phyloP scores from a whole-genome alignment of 2,329 filamentous ascomycete genomes.

The Penicillium sp. region DNA sequence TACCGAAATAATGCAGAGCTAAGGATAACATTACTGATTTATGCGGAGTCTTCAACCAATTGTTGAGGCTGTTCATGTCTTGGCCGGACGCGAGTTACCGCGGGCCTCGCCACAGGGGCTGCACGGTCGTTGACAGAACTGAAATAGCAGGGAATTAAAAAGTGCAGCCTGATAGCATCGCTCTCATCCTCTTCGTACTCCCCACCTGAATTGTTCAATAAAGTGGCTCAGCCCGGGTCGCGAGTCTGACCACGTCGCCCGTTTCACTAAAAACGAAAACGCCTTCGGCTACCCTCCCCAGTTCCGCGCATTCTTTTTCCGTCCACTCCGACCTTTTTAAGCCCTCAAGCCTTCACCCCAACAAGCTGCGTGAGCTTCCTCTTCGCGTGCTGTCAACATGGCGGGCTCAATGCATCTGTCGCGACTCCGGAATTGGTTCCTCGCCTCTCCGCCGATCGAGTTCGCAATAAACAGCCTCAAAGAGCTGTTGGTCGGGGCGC shows the following conservation, averaged over 20 bases:
- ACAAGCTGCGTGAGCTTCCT: conserved; percentile 3
- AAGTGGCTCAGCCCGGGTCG: not conserved
- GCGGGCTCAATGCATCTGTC: conserved; percentile 58
- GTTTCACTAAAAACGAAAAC: conserved; percentile 7
- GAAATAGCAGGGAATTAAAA: conserved; percentile 18
- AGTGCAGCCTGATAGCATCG: conserved; percentile 26
- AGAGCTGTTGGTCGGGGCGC: conserved; percentile 80
- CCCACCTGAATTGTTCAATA: not conserved
- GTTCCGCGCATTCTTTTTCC: conserved; percentile 6
- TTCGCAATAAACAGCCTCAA: conserved; percentile 77
- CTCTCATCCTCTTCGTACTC: not conserved
- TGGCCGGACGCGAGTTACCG: conserved; percentile 4
- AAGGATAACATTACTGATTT: not conserved
- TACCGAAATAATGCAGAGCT: not conserved
- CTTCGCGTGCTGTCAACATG: conserved; percentile 27
- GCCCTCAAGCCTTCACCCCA: conserved; percentile 4
- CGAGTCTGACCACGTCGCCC: conserved; percentile 22
- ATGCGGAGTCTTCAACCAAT: conserved; percentile 5
- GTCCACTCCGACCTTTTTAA: conserved; percentile 1
- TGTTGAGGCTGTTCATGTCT: conserved; percentile 4
- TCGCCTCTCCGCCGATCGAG: conserved; percentile 86
- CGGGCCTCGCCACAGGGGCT: conserved; percentile 9
- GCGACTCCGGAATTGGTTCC: conserved; percentile 69
- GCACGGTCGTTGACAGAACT: not conserved
- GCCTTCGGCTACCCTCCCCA: not conserved